Evolutionary conservation across 75 land plant genomes (phyloP), one percentile per base, ranked within the genome.

Genomic region (Cunninghamia lanceolata): DNA sequence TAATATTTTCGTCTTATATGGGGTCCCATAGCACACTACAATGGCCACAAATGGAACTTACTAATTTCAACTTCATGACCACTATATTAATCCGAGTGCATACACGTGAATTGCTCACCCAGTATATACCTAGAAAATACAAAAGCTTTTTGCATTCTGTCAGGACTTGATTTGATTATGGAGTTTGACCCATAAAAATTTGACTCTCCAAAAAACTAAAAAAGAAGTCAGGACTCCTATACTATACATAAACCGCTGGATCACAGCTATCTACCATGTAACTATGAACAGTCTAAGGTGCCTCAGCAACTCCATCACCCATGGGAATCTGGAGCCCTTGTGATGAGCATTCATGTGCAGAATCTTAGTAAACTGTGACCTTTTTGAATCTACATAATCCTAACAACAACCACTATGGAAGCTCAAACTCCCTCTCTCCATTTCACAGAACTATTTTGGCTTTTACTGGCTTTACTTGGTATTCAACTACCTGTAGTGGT

Each of bases 1-100:
- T 59, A 19, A 19, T 6, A 19, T 34, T 73, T 32, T 34, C 8
- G 9, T n/a, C n/a, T n/a, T n/a, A n/a, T n/a, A n/a, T 7, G n/a
- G 82, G 82, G 82, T 80, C 82, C 82, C 82, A 42, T 45, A 25
- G 4, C 32, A 80, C 42, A 63, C 25, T 63, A 63, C 45, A 19
- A 39, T 39, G 43, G 21, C 79, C 66, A 19, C 2, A 32, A 34
- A 34, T 73, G 34, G 75, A 73, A 32, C 16, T 34, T 34, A 34
- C 35, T 34, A 59, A 13, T 73, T 30, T 73, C 36, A 73, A 73
- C 15, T 34, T 73, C 16, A 70, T 10, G 0, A 34, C 13, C 75
- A 73, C 36, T 73, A 9, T 73, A 32, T 30, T 34, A 30, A 73
- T 73, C 36, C 34, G 14, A 73, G 75, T 73, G 75, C 75, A 73